Base-by-base conservation (phyloP, 805 yeast genomes). In the Pichia californica region DNA sequence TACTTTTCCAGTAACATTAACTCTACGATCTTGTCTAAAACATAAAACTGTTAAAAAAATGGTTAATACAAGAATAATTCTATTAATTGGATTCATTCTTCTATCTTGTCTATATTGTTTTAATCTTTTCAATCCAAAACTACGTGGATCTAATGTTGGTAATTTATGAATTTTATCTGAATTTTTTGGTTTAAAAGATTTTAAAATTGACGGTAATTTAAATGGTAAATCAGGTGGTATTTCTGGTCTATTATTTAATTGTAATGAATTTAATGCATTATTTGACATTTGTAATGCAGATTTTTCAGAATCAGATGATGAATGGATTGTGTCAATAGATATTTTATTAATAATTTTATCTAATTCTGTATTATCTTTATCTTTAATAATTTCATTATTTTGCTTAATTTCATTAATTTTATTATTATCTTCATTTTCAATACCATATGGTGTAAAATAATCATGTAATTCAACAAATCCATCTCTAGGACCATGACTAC, bases 401-500 rank as follows among this genome's bases (percentile, higher is more conserved):
- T 15, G 25, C 20, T 16, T 11, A 21, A 20, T 27, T 14, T 4
- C 33, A 29, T 15, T 20, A 30, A 21, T 2, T 31, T 15, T 16
- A 13, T n/a, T 19, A 23, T 21, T 26, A 14, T 18, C 37, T 8
- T 25, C 21, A 7, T 21, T 26, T 26, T 45, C 41, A 40, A 36
- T 26, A 18, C 43, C 39, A 20, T 36, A 28, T 18, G 49, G 46
- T 7, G 43, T 48, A 35, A 47, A 49, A n/a, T 68, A 58, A 44
- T 64, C 67, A 66, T 76, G 68, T 49, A 68, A 68, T 39, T 63
- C 61, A 15, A 62, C 61, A 43, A 81, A 72, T 18, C 74, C 74
- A 38, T 74, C 79, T 48, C 94, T 68, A 1, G 78, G 81, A 0
- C 88, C 93, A 71, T 83, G 76, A 38, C 81, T 68, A 2, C 89